Evolutionary conservation across 2,329 filamentous ascomycete genomes (phyloP).

Genomic region (Periconia macrospinosa): DNA sequence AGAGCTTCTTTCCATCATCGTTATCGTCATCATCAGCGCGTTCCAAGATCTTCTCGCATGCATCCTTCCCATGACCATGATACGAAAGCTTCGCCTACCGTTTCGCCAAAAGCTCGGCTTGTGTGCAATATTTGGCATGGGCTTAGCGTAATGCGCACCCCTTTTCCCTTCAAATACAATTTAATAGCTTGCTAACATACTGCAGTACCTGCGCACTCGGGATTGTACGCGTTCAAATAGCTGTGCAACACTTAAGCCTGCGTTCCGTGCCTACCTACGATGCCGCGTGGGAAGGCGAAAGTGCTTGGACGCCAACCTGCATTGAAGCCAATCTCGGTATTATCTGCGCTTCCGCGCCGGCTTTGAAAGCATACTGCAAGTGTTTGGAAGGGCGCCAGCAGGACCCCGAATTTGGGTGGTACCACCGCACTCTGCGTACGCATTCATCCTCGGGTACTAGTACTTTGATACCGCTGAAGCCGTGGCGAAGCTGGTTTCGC

Average conservation of each 20-base stretch:
- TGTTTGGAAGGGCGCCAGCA: slow-evolving; percentile 2
- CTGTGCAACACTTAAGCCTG: too few species aligned
- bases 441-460: too few species aligned
- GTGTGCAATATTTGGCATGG: slow-evolving; percentile 9
- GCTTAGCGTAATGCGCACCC: slow-evolving; percentile 5
- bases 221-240: too few species aligned
- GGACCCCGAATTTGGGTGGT: slow-evolving; percentile 10
- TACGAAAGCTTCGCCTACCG: slow-evolving; percentile 16
- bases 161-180: too few species aligned
- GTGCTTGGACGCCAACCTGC: neutral
- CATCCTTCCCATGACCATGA: slow-evolving; percentile 15
- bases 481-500: too few species aligned
- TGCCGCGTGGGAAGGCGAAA: too few species aligned
- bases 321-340: slow-evolving; percentile 12
- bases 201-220: too few species aligned
- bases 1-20: slow-evolving; percentile 11
- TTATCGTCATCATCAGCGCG: slow-evolving; percentile 13
- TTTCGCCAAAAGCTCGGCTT: slow-evolving; percentile 15
- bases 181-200: too few species aligned
- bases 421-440: neutral
- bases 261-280: too few species aligned
- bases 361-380: slow-evolving; percentile 9
- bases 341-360: slow-evolving; percentile 11
- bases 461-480: too few species aligned
- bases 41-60: slow-evolving; percentile 18